These are phyloP conservation scores for Luvunga scandens DNA, from an alignment of 345 rosid species.

Conservation along the genomic window DNA sequence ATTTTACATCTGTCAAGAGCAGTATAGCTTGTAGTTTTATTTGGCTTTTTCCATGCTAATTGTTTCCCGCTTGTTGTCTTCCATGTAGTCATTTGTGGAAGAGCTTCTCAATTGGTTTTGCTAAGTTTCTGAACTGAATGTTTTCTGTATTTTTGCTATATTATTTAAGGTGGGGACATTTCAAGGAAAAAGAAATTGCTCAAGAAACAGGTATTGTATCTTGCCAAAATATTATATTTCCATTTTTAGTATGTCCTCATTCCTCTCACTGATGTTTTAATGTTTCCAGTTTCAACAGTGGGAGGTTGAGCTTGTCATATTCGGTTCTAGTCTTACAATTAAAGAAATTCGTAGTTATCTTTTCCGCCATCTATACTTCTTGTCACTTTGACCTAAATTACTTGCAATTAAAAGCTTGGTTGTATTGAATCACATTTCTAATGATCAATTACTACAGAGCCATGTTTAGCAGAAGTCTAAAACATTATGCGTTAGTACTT, in stretches of 20 bases:
- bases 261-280: too few species aligned
- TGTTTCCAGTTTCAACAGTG: background rate
- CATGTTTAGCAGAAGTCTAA: background rate
- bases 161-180: constrained; percentile 81
- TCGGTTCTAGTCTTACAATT: background rate
- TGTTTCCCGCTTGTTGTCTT: background rate
- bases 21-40: background rate
- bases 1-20: background rate
- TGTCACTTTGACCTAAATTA: background rate
- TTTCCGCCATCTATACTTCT: background rate
- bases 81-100: background rate
- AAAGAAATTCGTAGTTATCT: background rate
- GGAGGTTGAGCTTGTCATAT: background rate
- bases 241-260: background rate
- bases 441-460: background rate
- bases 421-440: background rate
- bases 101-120: background rate
- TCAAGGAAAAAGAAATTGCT: constrained; percentile 94
- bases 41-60: background rate
- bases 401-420: background rate
- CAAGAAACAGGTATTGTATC: constrained; percentile 75
- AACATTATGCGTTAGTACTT: background rate
- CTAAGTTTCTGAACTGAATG: background rate
- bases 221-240: background rate
- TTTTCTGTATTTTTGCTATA: constrained; percentile 10